Conservation (phyloP, 371 early-diverging fungal genomes). For the Syncephalastrum sp. region DNA sequence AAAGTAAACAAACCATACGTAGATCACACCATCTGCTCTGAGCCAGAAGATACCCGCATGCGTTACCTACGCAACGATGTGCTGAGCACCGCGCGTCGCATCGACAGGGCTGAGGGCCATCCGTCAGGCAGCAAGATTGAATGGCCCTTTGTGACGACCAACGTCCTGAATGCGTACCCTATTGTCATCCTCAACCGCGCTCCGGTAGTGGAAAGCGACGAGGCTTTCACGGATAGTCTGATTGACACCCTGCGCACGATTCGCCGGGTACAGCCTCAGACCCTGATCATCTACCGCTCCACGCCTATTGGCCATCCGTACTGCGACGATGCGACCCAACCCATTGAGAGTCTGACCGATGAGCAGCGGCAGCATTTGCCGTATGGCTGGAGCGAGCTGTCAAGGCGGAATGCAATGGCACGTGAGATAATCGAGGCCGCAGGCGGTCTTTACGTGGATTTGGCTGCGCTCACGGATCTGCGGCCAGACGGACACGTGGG, state of each 20-base stretch:
- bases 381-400: constrained; percentile 55
- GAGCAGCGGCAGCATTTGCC: constrained; percentile 41
- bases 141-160: constrained; percentile 47
- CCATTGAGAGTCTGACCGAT: constrained; percentile 29
- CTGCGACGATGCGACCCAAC: constrained; percentile 39
- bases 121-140: constrained; percentile 41
- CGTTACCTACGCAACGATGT: constrained; percentile 58
- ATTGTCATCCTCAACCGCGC: constrained; percentile 57
- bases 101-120: constrained; percentile 35
- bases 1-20: neutral
- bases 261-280: constrained; percentile 36
- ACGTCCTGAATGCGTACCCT: constrained; percentile 35
- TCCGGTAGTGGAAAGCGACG: constrained; percentile 43
- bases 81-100: constrained; percentile 39
- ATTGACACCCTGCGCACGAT: constrained; percentile 47
- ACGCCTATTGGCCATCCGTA: constrained; percentile 49
- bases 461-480: constrained; percentile 49
- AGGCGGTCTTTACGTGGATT: constrained; percentile 58
- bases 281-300: constrained; percentile 52
- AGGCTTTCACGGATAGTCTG: constrained; percentile 40
- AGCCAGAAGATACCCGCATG: constrained; percentile 23
- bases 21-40: constrained; percentile 48
- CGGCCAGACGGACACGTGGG: constrained; percentile 64
- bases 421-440: constrained; percentile 53
- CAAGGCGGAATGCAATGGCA: constrained; percentile 56